A percentile compares a stretch with the other conserved stretches of the same genome.
Evolutionary conservation across 2,329 filamentous ascomycete genomes (phyloP).

Genomic region (Pleoardoris graminearum): DNA sequence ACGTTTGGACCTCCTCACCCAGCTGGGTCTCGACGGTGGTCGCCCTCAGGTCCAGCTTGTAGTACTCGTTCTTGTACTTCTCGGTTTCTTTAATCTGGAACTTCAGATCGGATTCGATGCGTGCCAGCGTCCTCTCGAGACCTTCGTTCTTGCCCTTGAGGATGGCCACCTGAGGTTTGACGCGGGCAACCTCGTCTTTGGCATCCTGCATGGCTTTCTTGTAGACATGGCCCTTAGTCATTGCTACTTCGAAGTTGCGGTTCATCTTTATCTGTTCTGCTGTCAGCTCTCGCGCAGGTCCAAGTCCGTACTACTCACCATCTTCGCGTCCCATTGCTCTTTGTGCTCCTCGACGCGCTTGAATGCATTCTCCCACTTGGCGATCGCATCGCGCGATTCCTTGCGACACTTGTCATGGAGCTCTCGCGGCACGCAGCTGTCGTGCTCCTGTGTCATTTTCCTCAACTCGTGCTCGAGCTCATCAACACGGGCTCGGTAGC

Average conservation of each 20-base stretch:
- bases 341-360: conserved; percentile 36
- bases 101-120: conserved; percentile 36
- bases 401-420: conserved; percentile 35
- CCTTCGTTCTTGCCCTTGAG: conserved; percentile 35
- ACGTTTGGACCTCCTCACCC: conserved; percentile 68
- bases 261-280: conserved; percentile 26
- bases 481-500: conserved; percentile 35
- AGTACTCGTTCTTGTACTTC: conserved; percentile 48
- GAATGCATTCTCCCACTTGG: conserved; percentile 40
- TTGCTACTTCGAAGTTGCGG: conserved; percentile 26
- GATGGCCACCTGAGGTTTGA: conserved; percentile 17
- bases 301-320: conserved; percentile 22
- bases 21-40: conserved; percentile 64
- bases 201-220: conserved; percentile 29
- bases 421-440: conserved; percentile 31
- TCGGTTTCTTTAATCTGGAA: conserved; percentile 39
- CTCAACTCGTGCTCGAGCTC: conserved; percentile 34
- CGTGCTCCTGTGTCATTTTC: conserved; percentile 23
- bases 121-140: conserved; percentile 30
- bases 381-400: conserved; percentile 35
- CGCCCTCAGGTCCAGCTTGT: conserved; percentile 52
- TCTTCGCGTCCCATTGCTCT: conserved; percentile 28
- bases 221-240: conserved; percentile 27
- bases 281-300: background rate
- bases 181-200: conserved; percentile 24